phyloP scores from a whole-genome alignment of 2,329 filamentous ascomycete species.

The Bipolaris cookei region DNA sequence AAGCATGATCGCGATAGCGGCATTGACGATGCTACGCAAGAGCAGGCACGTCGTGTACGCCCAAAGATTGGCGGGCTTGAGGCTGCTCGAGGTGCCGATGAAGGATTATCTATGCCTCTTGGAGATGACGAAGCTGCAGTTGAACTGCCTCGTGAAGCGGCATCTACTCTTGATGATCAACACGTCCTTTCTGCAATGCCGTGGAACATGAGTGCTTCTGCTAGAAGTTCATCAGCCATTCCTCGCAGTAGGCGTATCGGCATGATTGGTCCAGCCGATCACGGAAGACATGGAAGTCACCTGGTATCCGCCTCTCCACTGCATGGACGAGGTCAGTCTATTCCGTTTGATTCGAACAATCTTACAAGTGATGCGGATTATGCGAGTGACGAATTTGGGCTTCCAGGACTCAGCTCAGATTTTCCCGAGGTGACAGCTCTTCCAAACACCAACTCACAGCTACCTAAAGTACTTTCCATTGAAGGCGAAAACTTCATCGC shows the following conservation, averaged over 20 bases:
- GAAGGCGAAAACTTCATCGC: slow-evolving; percentile 69
- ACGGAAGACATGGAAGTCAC: slow-evolving; percentile 53
- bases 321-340: slow-evolving; percentile 55
- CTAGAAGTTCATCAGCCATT: slow-evolving; percentile 57
- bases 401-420: slow-evolving; percentile 30
- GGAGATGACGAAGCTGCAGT: slow-evolving; percentile 65
- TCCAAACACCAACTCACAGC: slow-evolving; percentile 47
- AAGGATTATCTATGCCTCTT: slow-evolving; percentile 33
- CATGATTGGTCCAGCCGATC: slow-evolving; percentile 44
- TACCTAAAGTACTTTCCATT: slow-evolving; percentile 60
- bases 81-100: slow-evolving; percentile 47
- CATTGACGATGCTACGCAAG: slow-evolving; percentile 44
- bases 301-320: slow-evolving; percentile 68
- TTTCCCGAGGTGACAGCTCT: slow-evolving; percentile 11
- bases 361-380: slow-evolving; percentile 43
- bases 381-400: slow-evolving; percentile 27
- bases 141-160: slow-evolving; percentile 74
- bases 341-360: slow-evolving; percentile 36
- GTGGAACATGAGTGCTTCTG: slow-evolving; percentile 68
- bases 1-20: slow-evolving; percentile 47
- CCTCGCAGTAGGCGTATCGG: slow-evolving; percentile 53
- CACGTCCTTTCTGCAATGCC: slow-evolving; percentile 70
- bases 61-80: slow-evolving; percentile 42
- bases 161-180: slow-evolving; percentile 70
- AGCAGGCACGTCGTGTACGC: slow-evolving; percentile 44